Evolutionary conservation across 768 basidiomycete species (phyloP), one percentile per base, ranked within the genome.

Genomic region (Rossbeevera mucosa): DNA sequence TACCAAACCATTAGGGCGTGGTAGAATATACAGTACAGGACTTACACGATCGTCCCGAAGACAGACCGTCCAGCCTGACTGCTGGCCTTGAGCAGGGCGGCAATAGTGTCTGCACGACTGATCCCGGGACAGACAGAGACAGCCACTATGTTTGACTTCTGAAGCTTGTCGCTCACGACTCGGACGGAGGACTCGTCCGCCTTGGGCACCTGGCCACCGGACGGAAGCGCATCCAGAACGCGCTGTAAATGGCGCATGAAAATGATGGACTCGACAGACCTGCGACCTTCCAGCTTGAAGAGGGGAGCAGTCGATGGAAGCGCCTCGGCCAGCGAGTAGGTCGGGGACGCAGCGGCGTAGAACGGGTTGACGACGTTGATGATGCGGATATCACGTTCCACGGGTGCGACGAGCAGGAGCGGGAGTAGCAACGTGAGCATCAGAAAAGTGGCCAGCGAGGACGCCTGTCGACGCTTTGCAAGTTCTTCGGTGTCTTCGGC

Each of bases 301-400:
- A 78, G 44, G 1, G 64, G 57, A 14, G 61, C 55, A 4, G 65
- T 60, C 8, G 62, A 66, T 53, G 57, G 56, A 57, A 59, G 72
- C 41, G 13, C 56, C 36, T 51, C 71, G 50, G 64, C 56, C 2
- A 64, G 11, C 31, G 71, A 58, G 59, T 77, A 72, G 4, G 71
- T 58, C 4, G 79, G 76, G 3, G 80, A 73, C 0, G 90, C 86
- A 1, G 94, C 91, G 2, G 91, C 85, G 60, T 95, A 96, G 59
- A 91, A 91, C 2, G 92, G 92, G 53, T 93, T 92, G 64, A 94
- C 79, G 36, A 93, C 76, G 51, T 84, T 85, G 64, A 97, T 74
- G 57, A 96, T 80, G n/a, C 94, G 86, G 38, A 96, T 91, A 57
- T 94, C 90, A 30, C 93, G 79, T 64, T 94, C 93, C n/a, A 79